A percentile compares a stretch with the other conserved stretches of the same genome.
These are phyloP conservation scores for Ochetophila trinervis DNA, from an alignment of 306 rosid species.

Conservation along the genomic window DNA sequence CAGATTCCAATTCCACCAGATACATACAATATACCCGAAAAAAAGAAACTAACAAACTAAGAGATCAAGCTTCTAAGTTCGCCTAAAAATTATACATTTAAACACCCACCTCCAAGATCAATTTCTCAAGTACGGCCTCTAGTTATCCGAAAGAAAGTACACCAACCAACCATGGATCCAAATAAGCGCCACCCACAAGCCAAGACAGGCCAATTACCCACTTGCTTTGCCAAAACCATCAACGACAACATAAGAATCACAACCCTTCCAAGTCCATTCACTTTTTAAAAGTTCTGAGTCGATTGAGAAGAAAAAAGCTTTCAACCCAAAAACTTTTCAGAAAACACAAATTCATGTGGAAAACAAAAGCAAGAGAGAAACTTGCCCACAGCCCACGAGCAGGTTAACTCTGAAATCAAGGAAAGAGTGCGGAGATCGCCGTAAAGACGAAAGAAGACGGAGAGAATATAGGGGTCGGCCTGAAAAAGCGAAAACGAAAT, in stretches of 20 bases:
- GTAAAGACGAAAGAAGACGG: not conserved
- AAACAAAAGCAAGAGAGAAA: not conserved
- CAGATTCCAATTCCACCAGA: slow-evolving; percentile 1
- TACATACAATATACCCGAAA: not conserved
- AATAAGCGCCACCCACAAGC: not conserved
- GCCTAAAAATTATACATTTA: not conserved
- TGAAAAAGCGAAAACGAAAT: not conserved
- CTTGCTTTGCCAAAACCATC: not conserved
- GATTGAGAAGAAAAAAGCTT: not conserved
- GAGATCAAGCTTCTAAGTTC: not conserved
- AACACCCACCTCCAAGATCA: not conserved
- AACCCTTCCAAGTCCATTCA: not conserved
- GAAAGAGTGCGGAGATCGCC: not conserved
- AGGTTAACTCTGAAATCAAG: not conserved
- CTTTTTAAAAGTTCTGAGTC: not conserved
- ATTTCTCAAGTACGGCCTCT: not conserved
- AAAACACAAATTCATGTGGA: not conserved
- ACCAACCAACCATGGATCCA: not conserved
- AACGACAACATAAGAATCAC: not conserved
- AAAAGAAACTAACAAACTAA: not conserved
- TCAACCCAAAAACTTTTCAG: too few relatives aligned
- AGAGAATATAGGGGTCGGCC: slow-evolving; percentile 5
- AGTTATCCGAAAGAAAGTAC: not conserved
- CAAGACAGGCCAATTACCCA: not conserved
- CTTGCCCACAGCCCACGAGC: not conserved